Percentiles rank a stretch among this genome's conserved stretches.
Conservation (phyloP, 768 basidiomycete genomes). For the Amanita rubescens region DNA sequence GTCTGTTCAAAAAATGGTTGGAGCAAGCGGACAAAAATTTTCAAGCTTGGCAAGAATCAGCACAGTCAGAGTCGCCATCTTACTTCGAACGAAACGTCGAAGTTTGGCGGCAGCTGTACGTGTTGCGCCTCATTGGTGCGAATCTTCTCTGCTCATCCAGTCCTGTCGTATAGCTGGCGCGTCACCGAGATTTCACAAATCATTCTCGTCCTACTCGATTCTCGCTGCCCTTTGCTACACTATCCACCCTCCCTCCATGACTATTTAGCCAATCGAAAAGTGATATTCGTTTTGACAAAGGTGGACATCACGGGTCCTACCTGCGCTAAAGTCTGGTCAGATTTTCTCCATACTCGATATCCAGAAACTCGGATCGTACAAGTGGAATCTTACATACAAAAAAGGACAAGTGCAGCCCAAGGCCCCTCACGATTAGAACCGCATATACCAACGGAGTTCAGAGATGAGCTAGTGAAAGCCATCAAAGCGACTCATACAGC, state of each 20-base stretch:
- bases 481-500: constrained; percentile 61
- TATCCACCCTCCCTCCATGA: constrained; percentile 70
- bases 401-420: constrained; percentile 34
- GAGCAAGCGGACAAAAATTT: constrained; percentile 52
- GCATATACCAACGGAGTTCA: constrained; percentile 58
- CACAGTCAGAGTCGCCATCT: constrained; percentile 50
- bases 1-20: constrained; percentile 75
- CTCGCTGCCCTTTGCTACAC: constrained; percentile 83
- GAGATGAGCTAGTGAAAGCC: constrained; percentile 54
- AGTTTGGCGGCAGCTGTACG: constrained; percentile 91
- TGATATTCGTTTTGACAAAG: constrained; percentile 82
- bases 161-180: constrained; percentile 58
- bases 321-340: constrained; percentile 58
- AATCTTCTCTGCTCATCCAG: constrained; percentile 8
- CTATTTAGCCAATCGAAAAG: constrained; percentile 48
- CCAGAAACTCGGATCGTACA: constrained; percentile 56
- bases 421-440: constrained; percentile 50
- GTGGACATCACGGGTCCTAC: constrained; percentile 73
- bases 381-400: constrained; percentile 70
- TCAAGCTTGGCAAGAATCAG: constrained; percentile 37
- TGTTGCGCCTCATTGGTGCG: constrained; percentile 9
- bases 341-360: constrained; percentile 45
- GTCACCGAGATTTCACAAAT: constrained; percentile 90
- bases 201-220: constrained; percentile 81
- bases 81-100: constrained; percentile 89